A percentile compares a stretch with the other conserved stretches of the same genome.
These are phyloP conservation scores for Vishniacozyma victoriae DNA, from an alignment of 768 basidiomycete genomes.

Conservation along the genomic window DNA sequence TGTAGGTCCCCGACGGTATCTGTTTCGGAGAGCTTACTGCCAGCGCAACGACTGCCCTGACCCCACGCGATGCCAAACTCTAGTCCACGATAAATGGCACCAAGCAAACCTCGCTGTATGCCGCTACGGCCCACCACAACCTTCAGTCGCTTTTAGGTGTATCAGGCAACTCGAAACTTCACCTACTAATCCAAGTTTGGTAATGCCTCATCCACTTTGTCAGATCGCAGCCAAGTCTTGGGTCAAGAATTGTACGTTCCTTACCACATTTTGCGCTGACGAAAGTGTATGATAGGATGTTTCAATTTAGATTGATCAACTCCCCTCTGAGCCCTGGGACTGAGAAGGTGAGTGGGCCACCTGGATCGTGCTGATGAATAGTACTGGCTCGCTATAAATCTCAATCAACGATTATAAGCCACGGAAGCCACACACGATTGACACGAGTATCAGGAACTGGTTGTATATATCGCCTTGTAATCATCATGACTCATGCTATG, in stretches of 20 bases:
- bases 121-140: conserved; percentile 59
- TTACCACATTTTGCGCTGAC: background rate
- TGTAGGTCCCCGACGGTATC: no score
- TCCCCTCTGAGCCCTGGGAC: conserved; percentile 24
- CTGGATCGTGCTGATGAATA: background rate
- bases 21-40: no score
- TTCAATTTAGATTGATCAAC: conserved; percentile 26
- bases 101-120: conserved; percentile 81
- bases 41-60: conserved; percentile 84
- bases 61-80: conserved; percentile 65
- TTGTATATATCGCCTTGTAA: no score
- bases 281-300: conserved; percentile 41
- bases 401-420: no score
- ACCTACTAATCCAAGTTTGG: conserved; percentile 78
- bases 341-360: conserved; percentile 33
- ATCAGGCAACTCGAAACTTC: conserved; percentile 70
- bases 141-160: conserved; percentile 55
- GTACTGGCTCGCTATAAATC: no score
- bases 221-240: conserved; percentile 86
- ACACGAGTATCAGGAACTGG: no score
- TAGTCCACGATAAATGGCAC: conserved; percentile 88
- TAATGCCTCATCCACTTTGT: conserved; percentile 78
- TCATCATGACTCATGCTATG: no score
- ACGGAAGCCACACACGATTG: no score
- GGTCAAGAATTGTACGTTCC: conserved; percentile 66